Conservation (phyloP, 2,329 filamentous ascomycete species). For the Phoma sp. region DNA sequence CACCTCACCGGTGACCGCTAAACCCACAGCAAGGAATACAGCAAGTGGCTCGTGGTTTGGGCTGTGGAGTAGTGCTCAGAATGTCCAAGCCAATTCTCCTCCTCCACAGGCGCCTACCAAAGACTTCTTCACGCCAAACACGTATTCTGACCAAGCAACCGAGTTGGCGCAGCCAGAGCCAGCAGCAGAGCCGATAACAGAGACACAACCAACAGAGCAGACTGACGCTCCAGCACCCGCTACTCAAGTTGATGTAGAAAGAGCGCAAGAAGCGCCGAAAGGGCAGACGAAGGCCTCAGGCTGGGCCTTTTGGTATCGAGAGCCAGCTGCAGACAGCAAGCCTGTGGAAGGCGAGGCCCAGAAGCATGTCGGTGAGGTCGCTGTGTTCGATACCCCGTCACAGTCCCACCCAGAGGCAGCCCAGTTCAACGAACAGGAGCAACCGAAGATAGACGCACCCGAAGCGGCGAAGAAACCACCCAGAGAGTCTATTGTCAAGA, state of each 20-base stretch:
- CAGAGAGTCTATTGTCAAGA: constrained; percentile 31
- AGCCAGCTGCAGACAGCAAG: constrained; percentile 59
- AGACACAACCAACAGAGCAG: constrained; percentile 9
- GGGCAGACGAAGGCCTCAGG: constrained; percentile 63
- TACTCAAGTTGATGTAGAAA: constrained; percentile 1
- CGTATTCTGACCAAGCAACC: constrained; percentile 17
- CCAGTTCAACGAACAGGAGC: constrained; percentile 56
- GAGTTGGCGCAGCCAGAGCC: constrained; percentile 7
- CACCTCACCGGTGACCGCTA: constrained; percentile 12
- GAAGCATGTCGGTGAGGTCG: constrained; percentile 60
- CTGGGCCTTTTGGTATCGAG: constrained; percentile 82
- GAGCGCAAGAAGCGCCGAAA: constrained; percentile 26
- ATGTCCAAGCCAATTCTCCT: constrained; percentile 41
- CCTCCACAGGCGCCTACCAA: constrained; percentile 23
- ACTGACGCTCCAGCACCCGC: not conserved
- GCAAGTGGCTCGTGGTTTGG: constrained; percentile 56
- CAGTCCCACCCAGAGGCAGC: constrained; percentile 58
- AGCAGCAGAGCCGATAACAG: not conserved
- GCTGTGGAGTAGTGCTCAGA: constrained; percentile 57
- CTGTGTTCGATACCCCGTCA: constrained; percentile 58
- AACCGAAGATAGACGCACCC: constrained; percentile 25
- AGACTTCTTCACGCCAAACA: constrained; percentile 12
- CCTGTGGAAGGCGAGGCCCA: constrained; percentile 63
- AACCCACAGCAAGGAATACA: constrained; percentile 24
- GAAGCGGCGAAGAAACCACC: constrained; percentile 26